Evolutionary conservation across 495 filamentous ascomycete species (phyloP), one percentile per base, ranked within the genome.

Genomic region (Penicillium arizonense): DNA sequence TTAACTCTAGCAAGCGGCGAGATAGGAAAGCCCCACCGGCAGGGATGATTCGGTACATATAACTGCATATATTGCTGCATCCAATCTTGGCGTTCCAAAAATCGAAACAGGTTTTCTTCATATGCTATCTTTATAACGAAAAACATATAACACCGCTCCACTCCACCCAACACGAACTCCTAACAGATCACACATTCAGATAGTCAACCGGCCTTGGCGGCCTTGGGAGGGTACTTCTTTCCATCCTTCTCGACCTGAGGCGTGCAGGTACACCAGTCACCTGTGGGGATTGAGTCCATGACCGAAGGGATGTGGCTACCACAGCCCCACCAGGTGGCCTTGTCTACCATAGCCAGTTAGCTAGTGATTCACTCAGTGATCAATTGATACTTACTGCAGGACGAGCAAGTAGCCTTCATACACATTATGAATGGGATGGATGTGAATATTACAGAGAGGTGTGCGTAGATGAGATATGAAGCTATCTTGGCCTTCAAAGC

Each of bases 321-420:
- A 71, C 88, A 91, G 50, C 88, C 87, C 56, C 69, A 77, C 88
- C 87, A 91, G 43, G 85, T 81, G 49, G 71, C 65, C 55, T 88
- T 86, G 47, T 80, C 87, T 90, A 48, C 55, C 38, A 34, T 26
- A 35, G 1, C 24, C 44, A 34, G 51, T 63, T 44, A 58, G 53
- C 18, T 11, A 14, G 1, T 35, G 2, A 23, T 38, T 20, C 11
- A 14, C 12, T 14, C 24, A n/a, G 14, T 8, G 12, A 14, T 24
- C 21, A 16, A 20, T 24, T 32, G 30, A 7, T 2, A 70, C 72
- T 48, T 69, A 81, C 78, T 69, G 68, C 78, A 81, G 38, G 61
- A 76, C 3, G 69, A 59, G 67, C 78, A 81, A 39, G 70, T 75
- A 23, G 74, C 68, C 53, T 73, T 71, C 65, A 68, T 75, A 58